Evolutionary conservation across 345 rosid species (phyloP), one percentile per base, ranked within the genome.

Genomic region (Rhizophora mangle): DNA sequence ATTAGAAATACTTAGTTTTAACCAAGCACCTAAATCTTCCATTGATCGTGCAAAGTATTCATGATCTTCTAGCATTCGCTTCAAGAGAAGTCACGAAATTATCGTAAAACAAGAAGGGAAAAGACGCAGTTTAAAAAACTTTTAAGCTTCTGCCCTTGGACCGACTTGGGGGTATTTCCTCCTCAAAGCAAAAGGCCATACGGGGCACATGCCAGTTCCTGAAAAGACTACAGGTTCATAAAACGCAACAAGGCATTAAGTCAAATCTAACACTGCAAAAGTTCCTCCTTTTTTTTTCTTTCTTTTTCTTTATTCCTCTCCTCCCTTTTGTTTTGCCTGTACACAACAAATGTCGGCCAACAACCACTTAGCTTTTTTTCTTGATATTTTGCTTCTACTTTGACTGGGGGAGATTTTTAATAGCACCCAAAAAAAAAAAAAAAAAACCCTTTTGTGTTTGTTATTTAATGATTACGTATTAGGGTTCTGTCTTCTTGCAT

Each of bases 261-360:
- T 72, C 79, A 83, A 83, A 74, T 68, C 32, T 65, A 72, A 71
- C 21, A 20, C 82, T 69, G 80, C 80, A 74, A 79, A 81, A 83
- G 75, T 67, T 65, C 20, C 29, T 8, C 39, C 30, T 74, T 65
- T 73, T 63, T 56, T 29, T 73, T 77, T 73, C 78, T 70, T 63
- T 56, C 34, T 73, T 80, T 73, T 80, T 70, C 43, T 76, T 82
- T 78, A 72, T 60, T 34, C 55, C n/a, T 51, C 46, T 70, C 43
- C 71, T 18, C 73, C 51, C 68, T 76, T 81, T 83, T 72, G 56
- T 71, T 69, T 69, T 29, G 36, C 71, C 58, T 70, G 60, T 66
- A 67, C 54, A 74, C 80, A 60, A 73, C 62, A 63, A 53, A 72
- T 83, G 86, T 83, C 84, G 84, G 84, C 84, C 86, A 78, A 72